Evolutionary conservation across 2,329 filamentous ascomycete genomes (phyloP), one percentile per base, ranked within the genome.

Genomic region (Huntiella bhutanensis): DNA sequence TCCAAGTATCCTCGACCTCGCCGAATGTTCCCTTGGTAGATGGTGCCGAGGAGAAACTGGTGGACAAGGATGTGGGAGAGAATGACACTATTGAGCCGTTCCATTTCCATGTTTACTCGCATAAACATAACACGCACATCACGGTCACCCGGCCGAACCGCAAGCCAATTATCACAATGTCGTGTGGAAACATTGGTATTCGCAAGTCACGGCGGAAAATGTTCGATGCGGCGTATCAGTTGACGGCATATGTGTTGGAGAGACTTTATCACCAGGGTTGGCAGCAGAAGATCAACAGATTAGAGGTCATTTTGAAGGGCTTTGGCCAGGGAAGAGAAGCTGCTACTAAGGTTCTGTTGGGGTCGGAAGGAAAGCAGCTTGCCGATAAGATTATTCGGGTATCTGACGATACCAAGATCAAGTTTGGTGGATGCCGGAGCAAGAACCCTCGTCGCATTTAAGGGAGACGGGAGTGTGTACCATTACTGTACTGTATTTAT

Each of bases 101-200:
- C 66, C 85, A 93, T 60, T 71, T 98, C 52, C 84, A 94, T 65
- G 69, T 98, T 60, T 88, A 77, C 64, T 67, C 81, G 22, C 80
- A 82, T 60, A 92, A 85, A 65, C 91, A 95, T 73, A 98, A 98
- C 67, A 91, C 84, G 15, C 85, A 96, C 63, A 73, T 98, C 56
- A 95, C 87, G 1, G 74, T 95, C 53, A 84, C 86, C 16, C 78
- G 80, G 56, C 87, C 91, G 22, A 78, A 85, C 59, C 72, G 80
- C 41, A 74, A 84, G 52, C 74, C 84, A 22, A 73, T 96, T 53
- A 69, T 98, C 52, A 85, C 80, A 10, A 63, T 93, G 54, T 82
- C 82, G 2, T 74, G 79, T 49, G 91, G 91, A 42, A 86, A 94
- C 57, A 75, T 98, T 50, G 88, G 88, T n/a, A 95, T 95, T 66